Conservation (phyloP, 305 asterid genomes). For the Fraxinus paxiana region DNA sequence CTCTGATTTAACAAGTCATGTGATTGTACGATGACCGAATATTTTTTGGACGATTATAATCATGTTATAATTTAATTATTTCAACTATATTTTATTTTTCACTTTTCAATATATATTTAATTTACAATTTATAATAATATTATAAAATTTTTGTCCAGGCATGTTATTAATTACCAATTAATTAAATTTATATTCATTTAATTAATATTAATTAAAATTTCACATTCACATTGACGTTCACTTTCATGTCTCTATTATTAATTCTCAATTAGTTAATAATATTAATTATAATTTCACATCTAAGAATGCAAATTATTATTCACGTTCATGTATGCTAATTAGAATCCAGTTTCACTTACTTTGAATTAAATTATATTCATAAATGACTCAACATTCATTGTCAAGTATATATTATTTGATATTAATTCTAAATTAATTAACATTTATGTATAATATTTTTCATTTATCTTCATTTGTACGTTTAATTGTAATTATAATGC, state of each 20-base stretch:
- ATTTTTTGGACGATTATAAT: background rate
- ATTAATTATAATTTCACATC: background rate
- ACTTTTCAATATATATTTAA: too few relatives aligned
- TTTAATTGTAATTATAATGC: too few relatives aligned
- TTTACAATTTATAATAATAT: too few relatives aligned
- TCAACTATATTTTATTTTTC: too few relatives aligned
- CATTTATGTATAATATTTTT: too few relatives aligned
- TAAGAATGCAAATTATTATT: too few relatives aligned
- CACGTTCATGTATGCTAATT: background rate
- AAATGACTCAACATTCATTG: background rate
- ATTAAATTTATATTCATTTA: too few relatives aligned
- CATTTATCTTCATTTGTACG: too few relatives aligned
- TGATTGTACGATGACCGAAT: slow-evolving; percentile 39
- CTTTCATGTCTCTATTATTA: background rate
- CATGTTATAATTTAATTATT: too few relatives aligned
- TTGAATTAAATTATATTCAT: background rate
- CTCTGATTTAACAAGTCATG: slow-evolving; percentile 59
- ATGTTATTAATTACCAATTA: background rate
- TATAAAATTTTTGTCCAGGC: background rate
- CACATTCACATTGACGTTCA: background rate
- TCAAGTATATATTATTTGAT: background rate
- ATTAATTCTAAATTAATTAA: too few relatives aligned
- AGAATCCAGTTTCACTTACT: background rate
- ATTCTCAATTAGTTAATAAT: too few relatives aligned
- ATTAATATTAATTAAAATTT: too few relatives aligned